These are phyloP conservation scores for Coniosporium tulheliwenetii DNA, from an alignment of 2,329 filamentous ascomycete species.

Conservation along the genomic window DNA sequence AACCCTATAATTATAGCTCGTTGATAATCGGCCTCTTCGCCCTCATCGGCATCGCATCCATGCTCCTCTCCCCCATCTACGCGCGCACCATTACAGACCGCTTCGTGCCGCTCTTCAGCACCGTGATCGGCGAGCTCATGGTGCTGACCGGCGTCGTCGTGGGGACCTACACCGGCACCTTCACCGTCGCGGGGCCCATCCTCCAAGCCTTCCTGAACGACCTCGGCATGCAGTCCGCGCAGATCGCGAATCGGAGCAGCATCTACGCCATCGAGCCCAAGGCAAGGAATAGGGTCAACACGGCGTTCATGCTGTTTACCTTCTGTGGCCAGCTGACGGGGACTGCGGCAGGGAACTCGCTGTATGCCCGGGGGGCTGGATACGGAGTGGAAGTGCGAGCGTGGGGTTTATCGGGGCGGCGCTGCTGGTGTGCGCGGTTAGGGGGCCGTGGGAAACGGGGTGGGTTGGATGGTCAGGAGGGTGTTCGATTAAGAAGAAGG, in stretches of 20 bases:
- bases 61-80: constrained; percentile 53
- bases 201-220: constrained; percentile 58
- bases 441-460: constrained; percentile 39
- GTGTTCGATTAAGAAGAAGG: constrained; percentile 31
- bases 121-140: constrained; percentile 44
- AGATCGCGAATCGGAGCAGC: constrained; percentile 55
- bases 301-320: constrained; percentile 62
- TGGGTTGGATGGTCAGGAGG: constrained; percentile 49
- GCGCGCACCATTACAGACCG: constrained; percentile 54
- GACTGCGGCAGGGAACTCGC: constrained; percentile 33
- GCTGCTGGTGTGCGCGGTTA: constrained; percentile 27
- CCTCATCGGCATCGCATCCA: constrained; percentile 56
- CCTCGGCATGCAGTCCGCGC: constrained; percentile 54
- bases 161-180: constrained; percentile 52
- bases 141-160: constrained; percentile 46
- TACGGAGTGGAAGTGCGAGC: constrained; percentile 38
- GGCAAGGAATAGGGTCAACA: constrained; percentile 62
- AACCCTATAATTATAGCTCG: constrained; percentile 52
- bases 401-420: constrained; percentile 37
- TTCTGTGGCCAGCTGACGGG: constrained; percentile 66
- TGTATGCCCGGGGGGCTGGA: constrained; percentile 44
- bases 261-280: constrained; percentile 59
- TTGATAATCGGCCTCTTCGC: constrained; percentile 64
- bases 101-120: constrained; percentile 51
- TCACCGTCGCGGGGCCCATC: constrained; percentile 54